These are phyloP conservation scores for Saccharomyces hybrid DNA, from an alignment of 1,139 yeast species.

Conservation along the genomic window DNA sequence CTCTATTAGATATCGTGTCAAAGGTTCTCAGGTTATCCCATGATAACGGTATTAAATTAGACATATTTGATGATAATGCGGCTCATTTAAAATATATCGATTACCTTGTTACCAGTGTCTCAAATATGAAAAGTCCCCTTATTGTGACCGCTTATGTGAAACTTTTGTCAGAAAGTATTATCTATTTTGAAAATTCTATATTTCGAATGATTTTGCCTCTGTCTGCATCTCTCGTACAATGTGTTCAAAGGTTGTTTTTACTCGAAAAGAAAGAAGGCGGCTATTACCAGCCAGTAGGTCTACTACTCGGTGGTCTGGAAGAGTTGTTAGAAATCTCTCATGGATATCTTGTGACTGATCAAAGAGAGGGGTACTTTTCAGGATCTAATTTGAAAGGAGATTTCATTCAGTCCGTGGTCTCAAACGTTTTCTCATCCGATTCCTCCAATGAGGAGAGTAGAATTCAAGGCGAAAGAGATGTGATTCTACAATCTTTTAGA, in stretches of 20 bases:
- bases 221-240: slow-evolving; percentile 29
- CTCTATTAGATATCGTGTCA: slow-evolving; percentile 28
- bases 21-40: slow-evolving; percentile 29
- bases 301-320: slow-evolving; percentile 58
- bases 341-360: slow-evolving; percentile 39
- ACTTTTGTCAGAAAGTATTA: slow-evolving; percentile 29
- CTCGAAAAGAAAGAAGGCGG: slow-evolving; percentile 22
- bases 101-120: slow-evolving; percentile 29
- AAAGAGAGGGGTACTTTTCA: slow-evolving; percentile 21
- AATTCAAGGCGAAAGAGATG: slow-evolving; percentile 47
- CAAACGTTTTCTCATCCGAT: slow-evolving; percentile 81
- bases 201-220: slow-evolving; percentile 29
- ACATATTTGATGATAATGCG: slow-evolving; percentile 29
- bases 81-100: slow-evolving; percentile 31
- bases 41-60: slow-evolving; percentile 26
- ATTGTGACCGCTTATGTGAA: slow-evolving; percentile 30
- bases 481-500: slow-evolving; percentile 56
- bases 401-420: slow-evolving; percentile 35
- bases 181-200: slow-evolving; percentile 27
- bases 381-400: slow-evolving; percentile 22
- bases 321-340: slow-evolving; percentile 57
- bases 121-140: slow-evolving; percentile 27
- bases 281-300: slow-evolving; percentile 36
- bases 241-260: slow-evolving; percentile 20
- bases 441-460: slow-evolving; percentile 52